Percentiles rank a stretch among this genome's conserved stretches.
Conservation (phyloP, 805 yeast genomes). For the Starmerella khaoyaiensis region DNA sequence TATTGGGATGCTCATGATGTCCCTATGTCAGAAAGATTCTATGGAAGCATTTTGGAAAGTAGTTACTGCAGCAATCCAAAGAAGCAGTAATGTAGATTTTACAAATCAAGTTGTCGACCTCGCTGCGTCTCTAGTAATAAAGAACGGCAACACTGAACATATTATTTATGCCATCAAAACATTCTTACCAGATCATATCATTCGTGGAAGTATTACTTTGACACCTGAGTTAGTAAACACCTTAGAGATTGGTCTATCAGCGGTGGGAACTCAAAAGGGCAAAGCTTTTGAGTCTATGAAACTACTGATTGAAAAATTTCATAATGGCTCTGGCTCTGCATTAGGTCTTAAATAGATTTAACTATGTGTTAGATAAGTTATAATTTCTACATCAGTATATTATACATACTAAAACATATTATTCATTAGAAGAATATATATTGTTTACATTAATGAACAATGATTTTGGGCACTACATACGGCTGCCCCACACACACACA, state of each 20-base stretch:
- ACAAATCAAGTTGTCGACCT: conserved; percentile 18
- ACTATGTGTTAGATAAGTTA: too few species aligned
- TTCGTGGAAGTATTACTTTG: conserved; percentile 5
- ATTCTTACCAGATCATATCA: conserved; percentile 19
- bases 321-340: too few species aligned
- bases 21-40: conserved; percentile 22
- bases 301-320: conserved; percentile 5
- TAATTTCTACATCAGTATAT: too few species aligned
- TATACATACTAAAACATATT: too few species aligned
- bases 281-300: conserved; percentile 16
- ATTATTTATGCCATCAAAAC: conserved; percentile 20
- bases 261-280: conserved; percentile 17
- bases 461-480: too few species aligned
- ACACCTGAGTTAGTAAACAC: conserved; percentile 13
- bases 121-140: conserved; percentile 23
- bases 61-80: conserved; percentile 18
- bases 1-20: conserved; percentile 22
- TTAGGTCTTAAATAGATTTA: too few species aligned
- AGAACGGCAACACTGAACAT: conserved; percentile 23
- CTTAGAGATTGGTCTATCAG: conserved; percentile 15
- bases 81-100: conserved; percentile 17
- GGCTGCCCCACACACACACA: too few species aligned
- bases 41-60: conserved; percentile 27
- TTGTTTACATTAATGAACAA: too few species aligned
- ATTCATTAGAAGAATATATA: too few species aligned